Percentiles rank a stretch among this genome's conserved stretches.
These are phyloP conservation scores for Kodamaea kakaduensis DNA, from an alignment of 805 yeast species.

Conservation along the genomic window DNA sequence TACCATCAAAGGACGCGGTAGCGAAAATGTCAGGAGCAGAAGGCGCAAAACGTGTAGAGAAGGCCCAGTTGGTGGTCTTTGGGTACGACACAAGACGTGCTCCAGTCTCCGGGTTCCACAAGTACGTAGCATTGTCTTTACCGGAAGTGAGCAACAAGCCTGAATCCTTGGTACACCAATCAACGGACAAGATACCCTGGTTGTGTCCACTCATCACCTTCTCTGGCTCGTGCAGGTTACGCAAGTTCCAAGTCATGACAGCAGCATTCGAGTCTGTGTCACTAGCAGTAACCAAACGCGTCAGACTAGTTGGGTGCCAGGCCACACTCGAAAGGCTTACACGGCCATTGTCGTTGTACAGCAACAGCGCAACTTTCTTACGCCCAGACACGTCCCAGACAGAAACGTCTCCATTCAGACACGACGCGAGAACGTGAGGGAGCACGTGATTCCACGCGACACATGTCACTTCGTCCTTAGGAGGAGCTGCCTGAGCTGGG, in stretches of 20 bases:
- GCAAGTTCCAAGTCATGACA: slow-evolving; percentile 87
- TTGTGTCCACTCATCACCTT: slow-evolving; percentile 70
- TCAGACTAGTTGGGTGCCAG: slow-evolving; percentile 92
- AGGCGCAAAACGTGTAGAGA: slow-evolving; percentile 85
- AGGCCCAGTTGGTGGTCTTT: slow-evolving; percentile 89
- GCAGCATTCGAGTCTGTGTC: slow-evolving; percentile 77
- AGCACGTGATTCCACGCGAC: slow-evolving; percentile 87
- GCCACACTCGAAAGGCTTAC: slow-evolving; percentile 77
- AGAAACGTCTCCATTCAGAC: slow-evolving; percentile 79
- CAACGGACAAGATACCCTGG: slow-evolving; percentile 83
- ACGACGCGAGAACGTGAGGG: slow-evolving; percentile 84
- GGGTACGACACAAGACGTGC: slow-evolving; percentile 81
- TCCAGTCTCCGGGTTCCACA: slow-evolving; percentile 88
- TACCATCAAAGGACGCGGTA: slow-evolving; percentile 82
- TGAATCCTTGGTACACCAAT: slow-evolving; percentile 89
- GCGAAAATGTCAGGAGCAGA: slow-evolving; percentile 85
- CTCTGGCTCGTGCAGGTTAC: slow-evolving; percentile 92
- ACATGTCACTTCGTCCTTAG: slow-evolving; percentile 74
- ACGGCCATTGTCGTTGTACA: slow-evolving; percentile 54
- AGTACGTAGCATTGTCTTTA: slow-evolving; percentile 77
- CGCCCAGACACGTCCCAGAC: slow-evolving; percentile 91
- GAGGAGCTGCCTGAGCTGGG: slow-evolving; percentile 78
- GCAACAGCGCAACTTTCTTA: slow-evolving; percentile 83
- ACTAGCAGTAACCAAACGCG: slow-evolving; percentile 84
- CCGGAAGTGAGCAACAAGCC: slow-evolving; percentile 82